Percentiles rank a stretch among this genome's conserved stretches.
phyloP scores from a whole-genome alignment of 164 flowering plant species.

The Pachysandra terminalis region DNA sequence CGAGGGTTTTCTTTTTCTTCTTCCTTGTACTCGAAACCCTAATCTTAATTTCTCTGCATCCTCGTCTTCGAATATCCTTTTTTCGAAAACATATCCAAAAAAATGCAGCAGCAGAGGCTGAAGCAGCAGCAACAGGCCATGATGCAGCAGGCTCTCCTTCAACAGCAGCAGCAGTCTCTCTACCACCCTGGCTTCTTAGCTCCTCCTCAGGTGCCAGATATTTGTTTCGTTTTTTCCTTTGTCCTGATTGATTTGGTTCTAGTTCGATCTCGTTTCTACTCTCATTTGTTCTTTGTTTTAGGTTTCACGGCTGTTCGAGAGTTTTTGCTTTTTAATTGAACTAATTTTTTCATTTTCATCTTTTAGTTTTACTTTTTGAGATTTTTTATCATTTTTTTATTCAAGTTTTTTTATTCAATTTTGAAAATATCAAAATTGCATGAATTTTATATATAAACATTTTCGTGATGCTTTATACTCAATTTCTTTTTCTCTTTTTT shows the following conservation, averaged over 20 bases:
- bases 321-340: too few relatives aligned
- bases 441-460: too few relatives aligned
- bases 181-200: constrained; percentile 59
- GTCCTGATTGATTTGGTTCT: background rate
- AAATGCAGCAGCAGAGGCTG: constrained; percentile 37
- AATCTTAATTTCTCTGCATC: background rate
- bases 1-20: background rate
- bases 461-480: too few relatives aligned
- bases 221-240: background rate
- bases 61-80: background rate
- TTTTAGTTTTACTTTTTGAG: too few relatives aligned
- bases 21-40: background rate
- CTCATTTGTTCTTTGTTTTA: too few relatives aligned
- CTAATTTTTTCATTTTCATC: too few relatives aligned
- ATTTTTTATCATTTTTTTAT: too few relatives aligned
- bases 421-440: too few relatives aligned
- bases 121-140: constrained; percentile 53
- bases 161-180: constrained; percentile 35
- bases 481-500: too few relatives aligned
- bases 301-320: too few relatives aligned
- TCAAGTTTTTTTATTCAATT: too few relatives aligned
- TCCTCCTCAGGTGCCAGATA: constrained; percentile 44
- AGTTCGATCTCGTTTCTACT: background rate
- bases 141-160: constrained; percentile 53
- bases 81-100: background rate